Conservation (phyloP, 495 filamentous ascomycete genomes). For the Darksidea phi region DNA sequence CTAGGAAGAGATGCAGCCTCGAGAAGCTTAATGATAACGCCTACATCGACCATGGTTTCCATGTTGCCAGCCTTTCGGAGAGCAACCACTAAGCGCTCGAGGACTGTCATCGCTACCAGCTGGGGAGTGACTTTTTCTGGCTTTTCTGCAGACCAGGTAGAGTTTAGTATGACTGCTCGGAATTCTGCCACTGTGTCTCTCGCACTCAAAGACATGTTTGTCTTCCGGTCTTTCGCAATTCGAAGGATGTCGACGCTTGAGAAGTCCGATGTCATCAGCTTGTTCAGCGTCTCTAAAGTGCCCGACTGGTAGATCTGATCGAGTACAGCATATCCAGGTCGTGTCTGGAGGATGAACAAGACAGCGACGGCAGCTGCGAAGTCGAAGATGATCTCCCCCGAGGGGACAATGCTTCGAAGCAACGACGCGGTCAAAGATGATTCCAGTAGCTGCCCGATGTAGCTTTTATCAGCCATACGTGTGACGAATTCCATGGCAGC, state of each 20-base stretch:
- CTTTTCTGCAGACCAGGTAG: slow-evolving; percentile 57
- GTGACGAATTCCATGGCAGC: slow-evolving; percentile 57
- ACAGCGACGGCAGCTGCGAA: slow-evolving; percentile 58
- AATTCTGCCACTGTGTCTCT: slow-evolving; percentile 56
- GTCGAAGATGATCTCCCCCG: slow-evolving; percentile 49
- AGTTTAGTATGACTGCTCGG: slow-evolving; percentile 49
- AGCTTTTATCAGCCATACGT: slow-evolving; percentile 64
- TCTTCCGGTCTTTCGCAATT: slow-evolving; percentile 60
- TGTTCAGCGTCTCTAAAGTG: slow-evolving; percentile 52
- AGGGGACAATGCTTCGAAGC: slow-evolving; percentile 49
- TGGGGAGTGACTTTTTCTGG: slow-evolving; percentile 60
- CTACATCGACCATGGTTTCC: slow-evolving; percentile 51
- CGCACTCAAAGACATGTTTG: slow-evolving; percentile 66
- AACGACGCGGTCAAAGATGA: slow-evolving; percentile 69
- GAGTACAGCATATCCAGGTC: slow-evolving; percentile 50
- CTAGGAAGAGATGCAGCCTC: slow-evolving; percentile 9
- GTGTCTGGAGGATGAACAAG: slow-evolving; percentile 55
- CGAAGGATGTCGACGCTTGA: slow-evolving; percentile 52
- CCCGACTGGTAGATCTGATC: slow-evolving; percentile 52
- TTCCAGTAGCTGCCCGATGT: slow-evolving; percentile 72
- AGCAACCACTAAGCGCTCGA: slow-evolving; percentile 60
- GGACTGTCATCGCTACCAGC: slow-evolving; percentile 59
- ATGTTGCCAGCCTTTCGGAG: slow-evolving; percentile 51
- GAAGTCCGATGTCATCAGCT: slow-evolving; percentile 52
- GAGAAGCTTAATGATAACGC: slow-evolving; percentile 27